Evolutionary conservation across 1,284 basidiomycete genomes (phyloP).

Genomic region (Ustilago bromivora): DNA sequence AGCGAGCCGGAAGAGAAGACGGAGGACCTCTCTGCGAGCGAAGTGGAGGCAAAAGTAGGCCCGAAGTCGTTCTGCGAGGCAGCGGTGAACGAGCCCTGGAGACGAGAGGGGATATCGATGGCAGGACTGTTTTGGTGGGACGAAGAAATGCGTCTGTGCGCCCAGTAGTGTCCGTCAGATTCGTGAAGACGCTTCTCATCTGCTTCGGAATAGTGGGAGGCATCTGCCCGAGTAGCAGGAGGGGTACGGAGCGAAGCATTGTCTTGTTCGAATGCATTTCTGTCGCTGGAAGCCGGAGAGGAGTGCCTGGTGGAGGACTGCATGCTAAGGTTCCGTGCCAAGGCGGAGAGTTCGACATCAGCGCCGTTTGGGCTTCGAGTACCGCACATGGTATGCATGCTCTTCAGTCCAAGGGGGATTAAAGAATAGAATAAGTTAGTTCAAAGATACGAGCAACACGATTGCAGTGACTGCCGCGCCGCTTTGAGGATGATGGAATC

Average conservation of each 20-base stretch:
- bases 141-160: conserved; percentile 49
- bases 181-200: conserved; percentile 62
- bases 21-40: conserved; percentile 40
- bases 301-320: conserved; percentile 36
- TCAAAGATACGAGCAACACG: background rate
- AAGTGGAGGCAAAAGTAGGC: conserved; percentile 40
- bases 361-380: conserved; percentile 31
- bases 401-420: background rate
- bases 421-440: conserved; percentile 3
- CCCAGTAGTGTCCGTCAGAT: conserved; percentile 55
- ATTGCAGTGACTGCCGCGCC: background rate
- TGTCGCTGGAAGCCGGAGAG: conserved; percentile 45
- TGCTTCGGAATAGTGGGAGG: conserved; percentile 55
- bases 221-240: conserved; percentile 42
- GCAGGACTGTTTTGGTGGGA: conserved; percentile 33
- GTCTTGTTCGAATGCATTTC: conserved; percentile 35
- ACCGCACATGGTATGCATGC: conserved; percentile 35
- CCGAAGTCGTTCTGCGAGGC: conserved; percentile 44
- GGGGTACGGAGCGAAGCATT: conserved; percentile 37
- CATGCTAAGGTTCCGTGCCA: conserved; percentile 28
- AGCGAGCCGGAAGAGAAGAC: conserved; percentile 39
- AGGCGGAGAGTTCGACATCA: conserved; percentile 33
- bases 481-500: background rate
- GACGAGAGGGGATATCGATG: conserved; percentile 37
- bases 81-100: conserved; percentile 42